Conservation (phyloP, 352 stramenopile species). For the Phytopythium vexans region DNA sequence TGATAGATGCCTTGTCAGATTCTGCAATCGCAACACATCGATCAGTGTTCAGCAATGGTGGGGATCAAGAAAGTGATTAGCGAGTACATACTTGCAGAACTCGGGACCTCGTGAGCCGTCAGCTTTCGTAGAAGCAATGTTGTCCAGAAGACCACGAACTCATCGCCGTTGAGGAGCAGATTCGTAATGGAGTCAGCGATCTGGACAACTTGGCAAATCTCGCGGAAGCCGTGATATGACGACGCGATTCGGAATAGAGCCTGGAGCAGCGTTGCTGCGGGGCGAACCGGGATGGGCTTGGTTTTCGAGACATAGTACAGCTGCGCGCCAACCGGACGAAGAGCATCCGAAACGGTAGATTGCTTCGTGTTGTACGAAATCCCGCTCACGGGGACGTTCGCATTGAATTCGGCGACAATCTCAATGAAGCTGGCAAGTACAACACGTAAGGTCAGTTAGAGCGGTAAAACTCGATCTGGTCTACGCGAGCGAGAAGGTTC, state of each 20-base stretch:
- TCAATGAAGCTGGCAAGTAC: constrained; percentile 55
- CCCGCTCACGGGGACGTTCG: constrained; percentile 83
- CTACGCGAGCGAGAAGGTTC: constrained; percentile 1
- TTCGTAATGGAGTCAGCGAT: constrained; percentile 80
- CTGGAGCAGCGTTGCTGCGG: constrained; percentile 75
- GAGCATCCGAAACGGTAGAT: constrained; percentile 63
- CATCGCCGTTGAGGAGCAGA: constrained; percentile 71
- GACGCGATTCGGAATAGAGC: constrained; percentile 83
- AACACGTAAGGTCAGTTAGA: neutral
- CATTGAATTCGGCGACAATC: constrained; percentile 88
- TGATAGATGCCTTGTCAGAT: constrained; percentile 45
- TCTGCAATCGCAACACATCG: constrained; percentile 14
- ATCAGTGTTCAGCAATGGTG: neutral
- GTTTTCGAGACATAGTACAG: constrained; percentile 73
- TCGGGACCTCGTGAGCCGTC: constrained; percentile 39
- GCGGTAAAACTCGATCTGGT: neutral
- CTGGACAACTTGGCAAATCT: constrained; percentile 72
- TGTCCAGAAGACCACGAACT: constrained; percentile 88
- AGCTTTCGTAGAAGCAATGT: constrained; percentile 65
- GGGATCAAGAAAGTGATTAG: too few species aligned
- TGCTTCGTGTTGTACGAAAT: constrained; percentile 86
- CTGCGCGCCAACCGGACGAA: constrained; percentile 78
- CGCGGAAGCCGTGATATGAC: constrained; percentile 83
- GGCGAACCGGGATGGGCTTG: constrained; percentile 57
- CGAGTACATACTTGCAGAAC: constrained; percentile 39